Conservation (phyloP, 73 alveolate species). For the Tetrahymena elliotti region DNA sequence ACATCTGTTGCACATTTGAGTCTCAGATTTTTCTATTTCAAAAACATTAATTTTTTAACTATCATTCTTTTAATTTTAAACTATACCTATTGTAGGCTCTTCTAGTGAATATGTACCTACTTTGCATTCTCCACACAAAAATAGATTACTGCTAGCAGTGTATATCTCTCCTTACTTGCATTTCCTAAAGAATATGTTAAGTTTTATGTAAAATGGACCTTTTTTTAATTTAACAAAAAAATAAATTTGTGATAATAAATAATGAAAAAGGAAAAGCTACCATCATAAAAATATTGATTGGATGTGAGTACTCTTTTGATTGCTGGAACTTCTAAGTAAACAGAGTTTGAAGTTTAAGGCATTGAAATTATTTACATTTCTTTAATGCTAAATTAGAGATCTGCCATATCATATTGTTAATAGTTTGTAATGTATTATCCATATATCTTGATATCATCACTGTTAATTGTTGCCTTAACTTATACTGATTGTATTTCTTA, state of each 20-base stretch:
- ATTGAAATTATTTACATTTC: not conserved
- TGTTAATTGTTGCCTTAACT: not conserved
- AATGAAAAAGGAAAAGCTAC: not conserved
- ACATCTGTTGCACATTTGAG: not conserved
- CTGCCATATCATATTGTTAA: not conserved
- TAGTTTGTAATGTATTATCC: not conserved
- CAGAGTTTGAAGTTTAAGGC: not conserved
- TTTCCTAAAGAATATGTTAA: not conserved
- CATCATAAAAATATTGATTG: not conserved
- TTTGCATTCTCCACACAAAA: not conserved
- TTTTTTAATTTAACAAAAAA: not conserved
- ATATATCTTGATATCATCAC: not conserved
- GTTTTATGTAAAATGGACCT: not conserved
- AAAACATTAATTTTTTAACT: not conserved
- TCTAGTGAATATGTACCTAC: not conserved
- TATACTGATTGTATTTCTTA: not conserved
- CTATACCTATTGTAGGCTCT: not conserved
- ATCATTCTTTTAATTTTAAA: not conserved
- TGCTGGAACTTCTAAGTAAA: not conserved
- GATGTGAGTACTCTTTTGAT: not conserved
- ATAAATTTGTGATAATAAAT: not conserved
- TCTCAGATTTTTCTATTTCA: not conserved
- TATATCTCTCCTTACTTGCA: not conserved
- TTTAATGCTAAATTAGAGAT: not conserved
- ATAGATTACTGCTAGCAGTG: not conserved